phyloP scores from a whole-genome alignment of 2,329 filamentous ascomycete species.

The Calonectria henricotiae region DNA sequence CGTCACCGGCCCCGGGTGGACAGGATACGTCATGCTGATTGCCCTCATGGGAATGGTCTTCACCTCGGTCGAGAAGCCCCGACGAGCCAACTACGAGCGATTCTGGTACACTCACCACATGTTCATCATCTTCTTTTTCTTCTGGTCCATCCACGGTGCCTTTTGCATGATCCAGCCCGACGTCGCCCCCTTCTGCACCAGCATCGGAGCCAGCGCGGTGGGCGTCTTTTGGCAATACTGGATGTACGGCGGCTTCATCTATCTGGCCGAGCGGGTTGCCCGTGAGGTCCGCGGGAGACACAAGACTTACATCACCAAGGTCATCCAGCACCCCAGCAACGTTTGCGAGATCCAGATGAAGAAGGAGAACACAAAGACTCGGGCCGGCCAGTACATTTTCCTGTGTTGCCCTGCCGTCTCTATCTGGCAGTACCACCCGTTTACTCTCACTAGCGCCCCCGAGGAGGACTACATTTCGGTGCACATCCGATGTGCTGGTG shows the following conservation, averaged over 20 bases:
- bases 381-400: constrained; percentile 90
- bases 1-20: constrained; percentile 86
- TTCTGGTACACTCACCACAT: constrained; percentile 95
- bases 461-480: constrained; percentile 94
- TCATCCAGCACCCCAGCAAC: constrained; percentile 90
- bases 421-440: constrained; percentile 91
- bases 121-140: constrained; percentile 90
- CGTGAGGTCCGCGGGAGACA: constrained; percentile 86
- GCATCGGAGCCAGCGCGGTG: constrained; percentile 75
- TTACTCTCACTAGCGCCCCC: constrained; percentile 88
- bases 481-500: constrained; percentile 86
- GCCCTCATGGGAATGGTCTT: constrained; percentile 84
- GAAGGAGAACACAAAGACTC: constrained; percentile 88
- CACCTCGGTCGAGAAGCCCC: constrained; percentile 84
- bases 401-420: constrained; percentile 90
- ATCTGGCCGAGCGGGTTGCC: constrained; percentile 84
- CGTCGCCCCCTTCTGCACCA: constrained; percentile 83
- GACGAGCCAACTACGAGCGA: constrained; percentile 87
- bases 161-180: constrained; percentile 95
- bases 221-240: constrained; percentile 94
- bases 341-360: constrained; percentile 94
- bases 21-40: constrained; percentile 87
- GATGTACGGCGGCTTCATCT: constrained; percentile 87
- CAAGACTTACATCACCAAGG: constrained; percentile 90
- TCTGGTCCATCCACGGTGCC: constrained; percentile 91